phyloP scores from a whole-genome alignment of 2,329 filamentous ascomycete species.

The Helotiales sp. region DNA sequence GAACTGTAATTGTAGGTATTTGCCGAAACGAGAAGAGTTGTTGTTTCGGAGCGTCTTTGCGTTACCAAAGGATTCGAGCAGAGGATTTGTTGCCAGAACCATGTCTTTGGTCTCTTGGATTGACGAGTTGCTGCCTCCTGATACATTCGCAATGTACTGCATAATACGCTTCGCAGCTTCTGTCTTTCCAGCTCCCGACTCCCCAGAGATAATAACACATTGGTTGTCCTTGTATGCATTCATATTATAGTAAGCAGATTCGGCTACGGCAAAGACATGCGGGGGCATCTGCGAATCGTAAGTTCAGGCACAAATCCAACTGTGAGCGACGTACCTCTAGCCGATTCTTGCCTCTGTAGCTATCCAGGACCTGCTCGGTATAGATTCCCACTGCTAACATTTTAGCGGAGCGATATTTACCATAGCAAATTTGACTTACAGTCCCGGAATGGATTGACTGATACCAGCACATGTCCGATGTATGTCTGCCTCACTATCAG shows the following conservation, averaged over 20 bases:
- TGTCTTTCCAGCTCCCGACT: conserved; percentile 97
- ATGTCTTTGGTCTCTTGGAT: conserved; percentile 99
- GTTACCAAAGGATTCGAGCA: conserved; percentile 97
- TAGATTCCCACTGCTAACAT: conserved; percentile 77
- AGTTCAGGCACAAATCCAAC: conserved; percentile 7
- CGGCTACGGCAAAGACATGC: conserved; percentile 96
- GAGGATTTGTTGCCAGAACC: conserved; percentile 95
- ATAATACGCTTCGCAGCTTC: conserved; percentile 98
- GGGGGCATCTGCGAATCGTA: conserved; percentile 62
- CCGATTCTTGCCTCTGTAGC: conserved; percentile 95
- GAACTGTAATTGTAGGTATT: conserved; percentile 97
- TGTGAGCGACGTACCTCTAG: conserved; percentile 60
- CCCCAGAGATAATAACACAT: conserved; percentile 98
- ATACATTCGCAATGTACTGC: conserved; percentile 99
- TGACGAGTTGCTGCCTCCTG: conserved; percentile 68
- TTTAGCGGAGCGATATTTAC: conserved; percentile 37
- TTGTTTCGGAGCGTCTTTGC: conserved; percentile 98
- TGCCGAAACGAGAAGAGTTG: conserved; percentile 97
- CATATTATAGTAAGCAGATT: conserved; percentile 99
- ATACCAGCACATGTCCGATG: conserved; percentile 98
- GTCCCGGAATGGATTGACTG: conserved; percentile 96
- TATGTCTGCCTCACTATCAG: conserved; percentile 64
- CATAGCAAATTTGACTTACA: conserved; percentile 45
- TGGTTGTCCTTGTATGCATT: conserved; percentile 99
- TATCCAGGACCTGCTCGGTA: conserved; percentile 88